Evolutionary conservation across 345 rosid species (phyloP).

Genomic region (Trapa incisa): DNA sequence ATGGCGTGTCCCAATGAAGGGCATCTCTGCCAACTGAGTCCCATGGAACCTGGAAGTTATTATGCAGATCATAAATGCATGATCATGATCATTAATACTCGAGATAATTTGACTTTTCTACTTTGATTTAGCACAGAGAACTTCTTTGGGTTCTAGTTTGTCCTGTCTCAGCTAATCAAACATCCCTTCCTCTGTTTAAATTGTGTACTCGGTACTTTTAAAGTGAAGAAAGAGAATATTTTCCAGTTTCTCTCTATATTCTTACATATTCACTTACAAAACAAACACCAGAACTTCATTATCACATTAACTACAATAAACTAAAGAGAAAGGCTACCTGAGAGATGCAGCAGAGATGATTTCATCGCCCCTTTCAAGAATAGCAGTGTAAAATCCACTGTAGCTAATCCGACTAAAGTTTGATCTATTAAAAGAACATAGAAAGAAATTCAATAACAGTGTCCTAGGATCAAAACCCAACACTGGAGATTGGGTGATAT

Average conservation of each 20-base stretch:
- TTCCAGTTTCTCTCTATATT: neutral
- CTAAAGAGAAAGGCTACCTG: slow-evolving; percentile 31
- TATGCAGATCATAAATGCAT: neutral
- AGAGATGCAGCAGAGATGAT: slow-evolving; percentile 71
- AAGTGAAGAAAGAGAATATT: neutral
- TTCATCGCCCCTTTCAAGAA: slow-evolving; percentile 81
- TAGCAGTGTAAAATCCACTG: slow-evolving; percentile 62
- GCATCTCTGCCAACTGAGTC: slow-evolving; percentile 76
- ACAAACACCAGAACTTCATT: neutral
- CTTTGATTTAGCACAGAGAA: neutral
- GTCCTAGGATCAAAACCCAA: neutral
- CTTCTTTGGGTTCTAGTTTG: neutral
- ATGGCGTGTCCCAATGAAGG: slow-evolving; percentile 83
- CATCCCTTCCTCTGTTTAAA: too few species aligned
- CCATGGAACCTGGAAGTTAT: slow-evolving; percentile 55
- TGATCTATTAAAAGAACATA: slow-evolving; percentile 32
- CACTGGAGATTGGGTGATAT: neutral
- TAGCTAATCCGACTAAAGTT: slow-evolving; percentile 72
- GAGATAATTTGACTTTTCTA: neutral
- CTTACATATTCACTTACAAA: neutral
- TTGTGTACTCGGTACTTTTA: too few species aligned
- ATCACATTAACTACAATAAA: slow-evolving; percentile 1
- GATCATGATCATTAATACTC: neutral
- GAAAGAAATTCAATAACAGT: slow-evolving; percentile 1
- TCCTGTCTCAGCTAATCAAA: neutral